Base-by-base conservation (phyloP, 2,329 filamentous ascomycete genomes). In the Esteya vermicola region DNA sequence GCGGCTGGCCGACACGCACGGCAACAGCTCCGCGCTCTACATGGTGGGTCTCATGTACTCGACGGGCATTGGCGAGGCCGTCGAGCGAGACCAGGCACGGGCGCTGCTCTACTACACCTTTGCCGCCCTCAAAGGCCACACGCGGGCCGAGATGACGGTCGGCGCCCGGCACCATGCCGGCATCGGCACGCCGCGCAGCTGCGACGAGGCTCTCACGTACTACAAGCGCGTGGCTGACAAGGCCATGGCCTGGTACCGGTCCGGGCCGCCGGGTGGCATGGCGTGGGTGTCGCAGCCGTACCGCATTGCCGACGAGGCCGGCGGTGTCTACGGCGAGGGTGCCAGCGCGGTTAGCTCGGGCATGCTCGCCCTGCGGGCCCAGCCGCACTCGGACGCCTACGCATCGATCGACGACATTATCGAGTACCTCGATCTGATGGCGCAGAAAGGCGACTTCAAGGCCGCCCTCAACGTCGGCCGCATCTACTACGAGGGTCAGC, bases 31-130 rank as follows among this genome's bases (percentile, higher is more conserved):
- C 12, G 91, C 91, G 2, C 85, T 96, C 57, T 81, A 93, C 59
- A 95, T 98, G 89, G 57, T 96, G 35, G 91, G 85, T 0, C 76
- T 98, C 50, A 91, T 94, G 72, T 89, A 98, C 60, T 88, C 88
- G 27, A 98, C 91, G 0, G 91, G 91, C 0, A 70, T 98, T 43
- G 88, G 85, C 14, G 76, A 76, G 25, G 79, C 78, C 1, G 84
- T 94, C 6, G 74, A 83, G 54, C 73, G 75, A 33, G 83, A 98
- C 52, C 91, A 96, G 60, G 88, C 88, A 10, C 88, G 85, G 59
- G 85, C 91, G 4, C 68, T 96, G 51, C 66, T 96, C 31, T 96
- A 95, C 58, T 89, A 98, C 57, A 93, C 85, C 0, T 91, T 96
- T 55, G 89, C 91, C 1, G 91, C 91, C 1, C 70, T 86, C 48